Evolutionary conservation across 2,329 filamentous ascomycete genomes (phyloP).

Genomic region (Alternaria novae-zelandiae): DNA sequence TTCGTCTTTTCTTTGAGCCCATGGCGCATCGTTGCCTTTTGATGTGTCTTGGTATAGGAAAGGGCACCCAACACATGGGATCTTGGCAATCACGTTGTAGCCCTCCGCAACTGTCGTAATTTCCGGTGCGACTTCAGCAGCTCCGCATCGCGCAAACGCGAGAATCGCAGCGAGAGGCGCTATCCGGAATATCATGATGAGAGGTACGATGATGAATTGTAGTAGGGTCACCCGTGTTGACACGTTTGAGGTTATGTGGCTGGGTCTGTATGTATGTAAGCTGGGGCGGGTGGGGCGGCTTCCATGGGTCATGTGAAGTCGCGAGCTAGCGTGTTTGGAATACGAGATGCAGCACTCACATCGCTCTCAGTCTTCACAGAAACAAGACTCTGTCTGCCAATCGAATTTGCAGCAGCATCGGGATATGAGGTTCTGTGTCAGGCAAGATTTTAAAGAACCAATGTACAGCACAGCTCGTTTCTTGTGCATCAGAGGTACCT

Average conservation of each 20-base stretch:
- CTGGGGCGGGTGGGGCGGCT: slow-evolving; percentile 15
- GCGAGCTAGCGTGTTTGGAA: slow-evolving; percentile 14
- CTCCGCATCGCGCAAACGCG: neutral
- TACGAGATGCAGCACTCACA: neutral
- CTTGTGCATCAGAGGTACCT: neutral
- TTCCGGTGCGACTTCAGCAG: slow-evolving; percentile 34
- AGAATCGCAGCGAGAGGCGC: slow-evolving; percentile 6
- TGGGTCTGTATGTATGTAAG: slow-evolving; percentile 4
- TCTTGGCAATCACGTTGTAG: slow-evolving; percentile 41
- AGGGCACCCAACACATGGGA: slow-evolving; percentile 43
- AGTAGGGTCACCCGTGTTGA: slow-evolving; percentile 5
- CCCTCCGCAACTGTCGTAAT: slow-evolving; percentile 40
- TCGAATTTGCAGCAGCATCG: neutral
- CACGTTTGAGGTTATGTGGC: slow-evolving; percentile 15
- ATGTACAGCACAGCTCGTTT: neutral
- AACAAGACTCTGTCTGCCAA: no score
- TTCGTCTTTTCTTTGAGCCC: slow-evolving; percentile 32
- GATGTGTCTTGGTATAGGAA: slow-evolving; percentile 42
- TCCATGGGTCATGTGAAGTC: slow-evolving; percentile 12
- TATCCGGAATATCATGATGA: slow-evolving; percentile 25
- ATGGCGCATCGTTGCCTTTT: slow-evolving; percentile 28
- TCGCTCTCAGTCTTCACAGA: neutral
- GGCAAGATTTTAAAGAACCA: neutral
- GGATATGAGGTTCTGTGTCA: neutral
- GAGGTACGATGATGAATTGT: neutral